These are phyloP conservation scores for Candida manassasensis DNA, from an alignment of 805 yeast genomes.

Conservation along the genomic window DNA sequence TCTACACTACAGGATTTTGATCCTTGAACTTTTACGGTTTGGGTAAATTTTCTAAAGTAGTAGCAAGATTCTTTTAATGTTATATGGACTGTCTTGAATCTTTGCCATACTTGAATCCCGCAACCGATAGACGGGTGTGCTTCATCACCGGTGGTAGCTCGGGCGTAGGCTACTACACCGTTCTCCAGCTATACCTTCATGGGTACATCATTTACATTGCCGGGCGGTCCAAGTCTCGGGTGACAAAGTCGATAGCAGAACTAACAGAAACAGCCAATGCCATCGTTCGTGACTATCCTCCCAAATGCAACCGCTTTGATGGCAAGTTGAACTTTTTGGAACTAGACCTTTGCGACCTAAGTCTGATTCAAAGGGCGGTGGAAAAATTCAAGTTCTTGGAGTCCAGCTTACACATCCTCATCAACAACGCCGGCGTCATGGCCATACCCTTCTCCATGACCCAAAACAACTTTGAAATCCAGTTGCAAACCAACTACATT, in stretches of 20 bases:
- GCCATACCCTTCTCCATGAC: constrained; percentile 67
- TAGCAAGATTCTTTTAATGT: background rate
- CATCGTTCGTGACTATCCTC: constrained; percentile 14
- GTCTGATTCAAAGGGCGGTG: constrained; percentile 41
- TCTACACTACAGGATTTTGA: no score
- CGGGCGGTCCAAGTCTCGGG: constrained; percentile 58
- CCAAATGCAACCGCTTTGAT: constrained; percentile 19
- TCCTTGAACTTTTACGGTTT: background rate
- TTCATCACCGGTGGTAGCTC: constrained; percentile 78
- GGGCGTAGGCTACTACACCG: constrained; percentile 78
- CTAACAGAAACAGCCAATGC: constrained; percentile 50
- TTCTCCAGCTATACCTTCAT: constrained; percentile 69
- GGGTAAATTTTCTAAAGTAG: no score
- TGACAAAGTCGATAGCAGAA: constrained; percentile 52
- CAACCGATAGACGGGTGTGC: constrained; percentile 53
- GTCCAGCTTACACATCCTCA: constrained; percentile 50
- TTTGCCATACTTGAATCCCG: constrained; percentile 61
- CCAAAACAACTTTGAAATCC: constrained; percentile 69
- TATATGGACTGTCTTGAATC: constrained; percentile 18
- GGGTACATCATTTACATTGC: constrained; percentile 74
- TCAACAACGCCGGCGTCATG: constrained; percentile 79
- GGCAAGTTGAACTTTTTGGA: constrained; percentile 38
- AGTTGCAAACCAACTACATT: constrained; percentile 72
- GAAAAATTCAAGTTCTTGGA: constrained; percentile 44
- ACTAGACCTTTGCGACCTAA: constrained; percentile 30